Percentiles rank a stretch among this genome's conserved stretches.
Conservation (phyloP, 2,329 filamentous ascomycete genomes). For the Claviceps sp. region DNA sequence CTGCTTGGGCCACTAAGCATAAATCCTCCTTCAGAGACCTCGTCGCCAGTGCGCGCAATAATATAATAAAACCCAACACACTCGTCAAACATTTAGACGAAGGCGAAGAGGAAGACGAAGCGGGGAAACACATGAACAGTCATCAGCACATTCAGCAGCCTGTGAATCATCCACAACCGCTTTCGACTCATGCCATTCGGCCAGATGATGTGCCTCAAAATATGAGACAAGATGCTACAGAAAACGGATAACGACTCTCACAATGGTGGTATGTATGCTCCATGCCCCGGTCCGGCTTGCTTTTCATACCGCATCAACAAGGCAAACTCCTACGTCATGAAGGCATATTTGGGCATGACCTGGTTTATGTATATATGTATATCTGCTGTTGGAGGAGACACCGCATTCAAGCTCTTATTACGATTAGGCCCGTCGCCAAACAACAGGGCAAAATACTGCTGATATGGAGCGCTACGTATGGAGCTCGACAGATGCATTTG, state of each 20-base stretch:
- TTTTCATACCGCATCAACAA: background rate
- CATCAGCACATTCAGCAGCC: background rate
- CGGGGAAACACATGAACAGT: background rate
- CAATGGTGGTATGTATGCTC: background rate
- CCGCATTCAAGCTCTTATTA: background rate
- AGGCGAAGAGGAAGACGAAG: constrained; percentile 1
- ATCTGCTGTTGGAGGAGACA: background rate
- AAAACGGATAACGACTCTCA: background rate
- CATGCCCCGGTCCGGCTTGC: background rate
- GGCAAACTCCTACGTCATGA: background rate
- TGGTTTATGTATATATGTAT: background rate
- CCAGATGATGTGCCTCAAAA: background rate
- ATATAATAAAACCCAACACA: constrained; percentile 24
- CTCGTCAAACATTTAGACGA: background rate
- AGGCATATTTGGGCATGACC: background rate
- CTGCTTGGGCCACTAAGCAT: constrained; percentile 61
- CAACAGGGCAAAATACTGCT: background rate
- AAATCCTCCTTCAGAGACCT: constrained; percentile 64
- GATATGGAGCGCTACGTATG: background rate
- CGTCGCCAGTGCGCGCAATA: constrained; percentile 55
- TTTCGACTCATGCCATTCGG: background rate
- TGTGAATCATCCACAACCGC: background rate
- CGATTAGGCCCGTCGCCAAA: background rate
- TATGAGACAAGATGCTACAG: background rate
- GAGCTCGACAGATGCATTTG: background rate